Evolutionary conservation across 805 yeast genomes (phyloP).

Genomic region (Torulaspora franciscae): DNA sequence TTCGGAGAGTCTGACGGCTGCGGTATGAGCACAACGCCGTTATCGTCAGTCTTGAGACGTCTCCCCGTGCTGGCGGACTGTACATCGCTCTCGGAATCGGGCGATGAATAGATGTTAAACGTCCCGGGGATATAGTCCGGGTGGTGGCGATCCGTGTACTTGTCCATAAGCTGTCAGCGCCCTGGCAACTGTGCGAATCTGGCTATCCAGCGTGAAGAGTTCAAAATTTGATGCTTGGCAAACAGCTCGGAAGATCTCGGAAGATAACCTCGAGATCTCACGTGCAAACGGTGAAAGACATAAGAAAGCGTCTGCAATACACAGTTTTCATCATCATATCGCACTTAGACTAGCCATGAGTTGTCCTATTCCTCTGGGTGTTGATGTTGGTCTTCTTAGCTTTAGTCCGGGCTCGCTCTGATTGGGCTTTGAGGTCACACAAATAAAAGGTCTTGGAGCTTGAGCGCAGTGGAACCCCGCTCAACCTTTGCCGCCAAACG

Average conservation of each 20-base stretch:
- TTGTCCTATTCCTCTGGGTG: too few relatives aligned
- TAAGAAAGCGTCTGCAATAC: too few relatives aligned
- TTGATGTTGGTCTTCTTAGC: too few relatives aligned
- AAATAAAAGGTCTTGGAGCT: too few relatives aligned
- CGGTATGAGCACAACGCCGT: constrained; percentile 54
- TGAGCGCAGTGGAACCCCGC: too few relatives aligned
- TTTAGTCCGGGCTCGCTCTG: too few relatives aligned
- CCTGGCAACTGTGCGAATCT: background rate
- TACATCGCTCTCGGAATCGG: constrained; percentile 32
- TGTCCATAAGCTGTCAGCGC: constrained; percentile 30
- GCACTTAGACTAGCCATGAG: too few relatives aligned
- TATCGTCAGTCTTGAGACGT: constrained; percentile 23
- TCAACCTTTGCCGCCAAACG: too few relatives aligned
- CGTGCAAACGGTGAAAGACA: too few relatives aligned
- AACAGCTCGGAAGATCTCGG: too few relatives aligned
- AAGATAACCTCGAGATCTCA: background rate
- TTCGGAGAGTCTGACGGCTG: constrained; percentile 65
- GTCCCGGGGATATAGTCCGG: constrained; percentile 55
- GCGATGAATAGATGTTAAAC: constrained; percentile 44
- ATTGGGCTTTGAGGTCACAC: too few relatives aligned
- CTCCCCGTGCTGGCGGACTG: constrained; percentile 23
- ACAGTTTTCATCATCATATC: too few relatives aligned
- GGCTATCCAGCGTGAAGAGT: background rate
- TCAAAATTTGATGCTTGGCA: constrained; percentile 1
- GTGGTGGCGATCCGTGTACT: constrained; percentile 37